Conservation (phyloP, 108 stramenopile species). For the Chaetoceros tenuissimus region DNA sequence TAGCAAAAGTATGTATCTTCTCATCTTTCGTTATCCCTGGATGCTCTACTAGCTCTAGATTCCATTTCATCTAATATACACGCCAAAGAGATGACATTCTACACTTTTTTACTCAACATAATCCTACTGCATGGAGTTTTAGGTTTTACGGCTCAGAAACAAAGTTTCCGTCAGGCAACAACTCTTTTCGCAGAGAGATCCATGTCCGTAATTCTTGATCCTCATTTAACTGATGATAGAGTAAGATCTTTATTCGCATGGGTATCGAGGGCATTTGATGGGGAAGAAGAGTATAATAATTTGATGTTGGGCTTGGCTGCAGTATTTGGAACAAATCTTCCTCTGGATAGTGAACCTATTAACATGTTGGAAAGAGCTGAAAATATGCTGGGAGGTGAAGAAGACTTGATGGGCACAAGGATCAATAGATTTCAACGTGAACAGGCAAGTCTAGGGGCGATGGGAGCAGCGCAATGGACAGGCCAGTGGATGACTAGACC, state of each 20-base stretch:
- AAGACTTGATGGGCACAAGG: slow-evolving; percentile 31
- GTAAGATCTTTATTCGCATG: slow-evolving; percentile 52
- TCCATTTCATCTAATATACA: no score
- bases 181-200: background rate
- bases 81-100: no score
- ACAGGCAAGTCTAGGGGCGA: slow-evolving; percentile 54
- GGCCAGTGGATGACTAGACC: slow-evolving; percentile 61
- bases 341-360: slow-evolving; percentile 27
- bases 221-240: slow-evolving; percentile 34
- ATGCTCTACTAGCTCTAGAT: no score
- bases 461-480: slow-evolving; percentile 74
- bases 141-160: no score
- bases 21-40: no score
- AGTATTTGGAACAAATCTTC: slow-evolving; percentile 51
- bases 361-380: slow-evolving; percentile 40
- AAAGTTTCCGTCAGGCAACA: no score
- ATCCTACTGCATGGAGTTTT: no score
- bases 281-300: slow-evolving; percentile 43
- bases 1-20: no score
- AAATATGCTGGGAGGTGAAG: slow-evolving; percentile 34
- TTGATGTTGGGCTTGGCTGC: slow-evolving; percentile 62
- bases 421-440: slow-evolving; percentile 47
- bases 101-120: no score
- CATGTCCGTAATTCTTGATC: slow-evolving; percentile 20
- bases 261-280: slow-evolving; percentile 52